These are phyloP conservation scores for Penicillium psychrofluorescens DNA, from an alignment of 495 filamentous ascomycete genomes.

Conservation along the genomic window DNA sequence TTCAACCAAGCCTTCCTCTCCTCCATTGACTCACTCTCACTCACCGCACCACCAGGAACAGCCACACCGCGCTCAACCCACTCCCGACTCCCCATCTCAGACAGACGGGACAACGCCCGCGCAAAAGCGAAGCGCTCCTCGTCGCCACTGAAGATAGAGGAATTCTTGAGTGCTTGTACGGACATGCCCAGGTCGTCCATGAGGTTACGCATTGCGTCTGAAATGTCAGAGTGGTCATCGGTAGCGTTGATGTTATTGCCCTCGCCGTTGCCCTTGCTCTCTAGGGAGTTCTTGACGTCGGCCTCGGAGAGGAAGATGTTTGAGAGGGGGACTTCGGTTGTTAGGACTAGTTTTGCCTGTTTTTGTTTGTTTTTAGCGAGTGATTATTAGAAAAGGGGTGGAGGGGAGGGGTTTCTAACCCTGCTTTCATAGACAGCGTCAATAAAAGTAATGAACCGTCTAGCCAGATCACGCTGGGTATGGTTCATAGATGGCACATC, in stretches of 20 bases:
- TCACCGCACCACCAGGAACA: constrained; percentile 44
- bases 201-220: constrained; percentile 77
- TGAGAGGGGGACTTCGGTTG: constrained; percentile 72
- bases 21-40: constrained; percentile 47
- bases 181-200: constrained; percentile 93
- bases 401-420: constrained; percentile 25
- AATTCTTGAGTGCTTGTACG: constrained; percentile 77
- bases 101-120: constrained; percentile 73
- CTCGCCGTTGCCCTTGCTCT: neutral
- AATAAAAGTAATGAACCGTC: constrained; percentile 94
- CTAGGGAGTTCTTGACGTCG: constrained; percentile 52
- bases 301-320: constrained; percentile 82
- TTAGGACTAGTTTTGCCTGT: constrained; percentile 90
- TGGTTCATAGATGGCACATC: constrained; percentile 89
- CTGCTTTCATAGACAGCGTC: constrained; percentile 85
- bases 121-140: constrained; percentile 97
- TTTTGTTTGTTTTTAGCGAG: constrained; percentile 15
- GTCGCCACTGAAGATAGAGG: constrained; percentile 84
- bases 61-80: constrained; percentile 92
- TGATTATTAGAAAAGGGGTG: neutral
- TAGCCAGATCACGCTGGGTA: constrained; percentile 76
- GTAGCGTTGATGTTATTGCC: no score
- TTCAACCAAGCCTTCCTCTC: constrained; percentile 61
- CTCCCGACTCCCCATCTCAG: constrained; percentile 87
- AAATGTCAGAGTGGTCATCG: constrained; percentile 53